Evolutionary conservation across 441 rosid species (phyloP).

Genomic region (Melastoma candidum): DNA sequence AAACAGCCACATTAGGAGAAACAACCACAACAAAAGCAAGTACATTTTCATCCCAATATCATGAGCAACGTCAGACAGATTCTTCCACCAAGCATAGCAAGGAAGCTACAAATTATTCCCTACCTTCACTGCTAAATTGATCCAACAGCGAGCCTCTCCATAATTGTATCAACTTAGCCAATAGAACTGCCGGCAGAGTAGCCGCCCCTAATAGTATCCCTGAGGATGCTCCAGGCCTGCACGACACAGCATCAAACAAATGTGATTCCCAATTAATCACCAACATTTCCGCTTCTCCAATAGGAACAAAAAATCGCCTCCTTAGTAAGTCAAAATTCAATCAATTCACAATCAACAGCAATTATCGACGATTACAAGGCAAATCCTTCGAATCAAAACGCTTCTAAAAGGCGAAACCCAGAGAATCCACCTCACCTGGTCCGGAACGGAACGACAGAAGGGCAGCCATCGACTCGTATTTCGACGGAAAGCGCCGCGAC

Average conservation of each 20-base stretch:
- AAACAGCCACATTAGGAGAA: too few species aligned
- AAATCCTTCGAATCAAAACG: not conserved
- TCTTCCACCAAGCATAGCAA: too few species aligned
- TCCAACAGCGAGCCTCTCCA: conserved; percentile 48
- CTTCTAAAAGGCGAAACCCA: not conserved
- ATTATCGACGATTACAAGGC: not conserved
- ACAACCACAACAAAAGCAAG: too few species aligned
- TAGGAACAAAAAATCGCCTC: not conserved
- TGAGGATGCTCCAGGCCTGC: conserved; percentile 80
- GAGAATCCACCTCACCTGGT: conserved; percentile 33
- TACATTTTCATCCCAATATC: too few species aligned
- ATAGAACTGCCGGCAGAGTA: conserved; percentile 68
- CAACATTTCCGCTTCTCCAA: not conserved
- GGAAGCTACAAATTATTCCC: too few species aligned
- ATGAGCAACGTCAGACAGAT: too few species aligned
- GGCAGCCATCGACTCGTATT: conserved; percentile 40
- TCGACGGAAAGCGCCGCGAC: conserved; percentile 56
- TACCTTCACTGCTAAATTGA: conserved; percentile 52
- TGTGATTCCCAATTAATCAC: not conserved
- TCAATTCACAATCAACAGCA: not conserved
- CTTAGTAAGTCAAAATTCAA: not conserved
- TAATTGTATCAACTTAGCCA: conserved; percentile 67
- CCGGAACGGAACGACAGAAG: conserved; percentile 36
- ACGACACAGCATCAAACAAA: not conserved
- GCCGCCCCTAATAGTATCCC: conserved; percentile 83